Conservation (phyloP, 352 stramenopile genomes). For the Phytopythium sindhum region DNA sequence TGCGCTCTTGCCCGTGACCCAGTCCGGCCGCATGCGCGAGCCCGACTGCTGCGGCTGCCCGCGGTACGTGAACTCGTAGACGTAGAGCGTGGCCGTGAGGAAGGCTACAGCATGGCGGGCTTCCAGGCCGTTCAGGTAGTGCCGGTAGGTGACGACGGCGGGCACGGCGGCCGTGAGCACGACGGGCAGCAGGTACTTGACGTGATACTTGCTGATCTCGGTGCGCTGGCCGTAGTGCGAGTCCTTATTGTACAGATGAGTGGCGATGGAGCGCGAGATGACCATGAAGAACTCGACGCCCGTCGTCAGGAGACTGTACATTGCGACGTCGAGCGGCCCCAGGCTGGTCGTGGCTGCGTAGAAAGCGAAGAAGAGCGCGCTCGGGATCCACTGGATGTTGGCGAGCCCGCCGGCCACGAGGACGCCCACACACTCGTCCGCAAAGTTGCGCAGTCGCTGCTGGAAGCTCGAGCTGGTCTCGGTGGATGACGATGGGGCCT, state of each 20-base stretch:
- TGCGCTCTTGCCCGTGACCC: conserved; percentile 34
- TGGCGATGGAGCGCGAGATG: conserved; percentile 49
- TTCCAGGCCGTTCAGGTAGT: conserved; percentile 47
- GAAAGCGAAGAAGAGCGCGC: conserved; percentile 44
- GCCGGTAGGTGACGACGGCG: conserved; percentile 36
- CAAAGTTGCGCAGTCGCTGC: conserved; percentile 34
- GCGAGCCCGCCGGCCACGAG: conserved; percentile 45
- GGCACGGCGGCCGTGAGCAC: conserved; percentile 37
- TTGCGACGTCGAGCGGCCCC: conserved; percentile 20
- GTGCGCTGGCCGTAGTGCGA: conserved; percentile 41
- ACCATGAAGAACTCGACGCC: conserved; percentile 56
- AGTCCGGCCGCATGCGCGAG: conserved; percentile 39
- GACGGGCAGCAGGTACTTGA: conserved; percentile 56
- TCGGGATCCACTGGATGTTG: conserved; percentile 70
- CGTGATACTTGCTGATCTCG: conserved; percentile 41
- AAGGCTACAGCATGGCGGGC: conserved; percentile 37
- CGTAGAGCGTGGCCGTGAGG: conserved; percentile 52
- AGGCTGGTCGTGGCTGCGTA: conserved; percentile 51
- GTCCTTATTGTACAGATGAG: conserved; percentile 57
- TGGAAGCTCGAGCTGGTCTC: conserved; percentile 16
- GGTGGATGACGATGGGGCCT: not conserved
- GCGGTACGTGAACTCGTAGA: conserved; percentile 66
- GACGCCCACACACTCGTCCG: conserved; percentile 50
- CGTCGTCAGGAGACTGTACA: conserved; percentile 36
- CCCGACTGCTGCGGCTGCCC: conserved; percentile 64